Evolutionary conservation across 257 asterid species (phyloP), one percentile per base, ranked within the genome.

Genomic region (Jacaranda copaia): DNA sequence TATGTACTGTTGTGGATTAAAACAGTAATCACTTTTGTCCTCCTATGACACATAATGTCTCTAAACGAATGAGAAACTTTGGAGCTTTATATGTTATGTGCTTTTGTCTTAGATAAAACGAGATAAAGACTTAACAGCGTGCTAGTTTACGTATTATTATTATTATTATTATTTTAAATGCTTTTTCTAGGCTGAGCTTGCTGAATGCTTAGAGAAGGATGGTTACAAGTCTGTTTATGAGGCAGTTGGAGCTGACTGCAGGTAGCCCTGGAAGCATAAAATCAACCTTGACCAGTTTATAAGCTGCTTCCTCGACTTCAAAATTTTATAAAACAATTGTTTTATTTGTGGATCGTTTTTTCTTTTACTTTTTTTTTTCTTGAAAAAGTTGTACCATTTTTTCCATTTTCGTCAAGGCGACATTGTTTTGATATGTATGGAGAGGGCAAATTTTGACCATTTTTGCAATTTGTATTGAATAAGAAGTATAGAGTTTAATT

Each of bases 171-270:
- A n/a, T 25, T 25, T 25, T 1, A 25, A 25, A 25, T 25, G 2
- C 2, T 25, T 68, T 80, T 64, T 51, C 1, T 76, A 95, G 98
- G 90, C 90, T 60, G 99, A 96, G 77, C 94, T 96, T 51, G 94
- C 97, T 1, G 81, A 79, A 18, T 93, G 98, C 75, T 88, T 96
- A 60, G 96, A 91, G 77, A 91, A 90, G 83, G 98, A 90, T 51
- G 97, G 97, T 66, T 96, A 78, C 86, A 93, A 91, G 85, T 89
- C 97, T 15, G 69, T 96, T 62, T 79, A 84, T 36, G 97, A 96
- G 80, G 98, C 99, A 8, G 84, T 91, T 75, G 98, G 98, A 59
- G 97, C 92, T 51, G 98, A 91, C 76, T 92, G 90, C 89, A 87
- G 97, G 85, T 89, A 87, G 83, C 2, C 82, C 68, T 39, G 10